These are phyloP conservation scores for Rehmannia glutinosa DNA, from an alignment of 257 asterid species.

Conservation along the genomic window DNA sequence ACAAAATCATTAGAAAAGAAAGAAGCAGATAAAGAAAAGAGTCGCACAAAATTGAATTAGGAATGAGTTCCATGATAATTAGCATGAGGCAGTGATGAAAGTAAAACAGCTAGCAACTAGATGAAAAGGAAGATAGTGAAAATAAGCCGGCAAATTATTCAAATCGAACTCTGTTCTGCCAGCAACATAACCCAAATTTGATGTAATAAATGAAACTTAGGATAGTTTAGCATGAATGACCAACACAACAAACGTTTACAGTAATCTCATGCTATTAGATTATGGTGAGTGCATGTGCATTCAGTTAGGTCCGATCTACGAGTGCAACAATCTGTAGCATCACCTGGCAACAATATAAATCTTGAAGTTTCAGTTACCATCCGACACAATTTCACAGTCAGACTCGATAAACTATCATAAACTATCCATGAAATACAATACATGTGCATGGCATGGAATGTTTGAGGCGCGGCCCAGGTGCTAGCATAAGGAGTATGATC, in stretches of 20 bases:
- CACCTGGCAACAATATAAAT: background rate
- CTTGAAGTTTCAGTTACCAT: background rate
- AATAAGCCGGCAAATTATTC: background rate
- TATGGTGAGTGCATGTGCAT: background rate
- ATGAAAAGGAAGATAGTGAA: background rate
- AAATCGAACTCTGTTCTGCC: background rate
- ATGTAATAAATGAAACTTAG: background rate
- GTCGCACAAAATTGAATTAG: background rate
- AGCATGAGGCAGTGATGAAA: background rate
- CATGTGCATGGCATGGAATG: background rate
- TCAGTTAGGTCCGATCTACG: background rate
- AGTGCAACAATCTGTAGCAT: background rate
- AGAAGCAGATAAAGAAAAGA: background rate
- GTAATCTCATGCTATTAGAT: background rate
- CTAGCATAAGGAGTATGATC: background rate
- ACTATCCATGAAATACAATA: background rate
- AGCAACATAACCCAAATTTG: background rate
- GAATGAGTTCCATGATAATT: background rate
- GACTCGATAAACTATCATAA: background rate
- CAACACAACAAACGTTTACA: background rate
- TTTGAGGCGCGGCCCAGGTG: background rate
- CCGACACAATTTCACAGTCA: background rate
- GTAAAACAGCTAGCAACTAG: background rate
- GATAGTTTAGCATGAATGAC: background rate
- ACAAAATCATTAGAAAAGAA: constrained; percentile 16